These are phyloP conservation scores for Colletotrichum aenigma DNA, from an alignment of 2,329 filamentous ascomycete species.

Conservation along the genomic window DNA sequence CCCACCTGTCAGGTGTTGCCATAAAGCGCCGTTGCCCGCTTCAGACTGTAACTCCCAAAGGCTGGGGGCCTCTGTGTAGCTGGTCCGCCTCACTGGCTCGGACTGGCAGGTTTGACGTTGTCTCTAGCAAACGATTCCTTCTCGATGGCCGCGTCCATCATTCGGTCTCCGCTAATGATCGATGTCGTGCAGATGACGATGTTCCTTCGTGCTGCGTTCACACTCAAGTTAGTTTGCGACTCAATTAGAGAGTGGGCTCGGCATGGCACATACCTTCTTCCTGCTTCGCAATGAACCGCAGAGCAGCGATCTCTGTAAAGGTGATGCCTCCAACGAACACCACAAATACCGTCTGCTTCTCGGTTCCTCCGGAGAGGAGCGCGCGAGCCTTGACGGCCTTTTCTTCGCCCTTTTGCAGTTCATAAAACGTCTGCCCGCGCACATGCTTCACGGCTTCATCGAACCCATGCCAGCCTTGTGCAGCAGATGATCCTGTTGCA, in stretches of 20 bases:
- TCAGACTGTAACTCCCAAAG: neutral
- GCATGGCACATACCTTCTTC: constrained; percentile 63
- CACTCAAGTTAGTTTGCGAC: neutral
- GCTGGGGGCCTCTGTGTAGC: neutral
- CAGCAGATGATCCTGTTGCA: constrained; percentile 45
- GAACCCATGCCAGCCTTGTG: constrained; percentile 90
- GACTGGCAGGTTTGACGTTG: constrained; percentile 13
- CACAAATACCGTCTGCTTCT: constrained; percentile 88
- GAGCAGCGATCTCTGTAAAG: constrained; percentile 92
- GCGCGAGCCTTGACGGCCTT: constrained; percentile 88
- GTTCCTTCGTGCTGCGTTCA: constrained; percentile 68
- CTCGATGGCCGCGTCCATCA: constrained; percentile 87
- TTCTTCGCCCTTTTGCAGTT: constrained; percentile 89
- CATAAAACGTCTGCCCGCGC: constrained; percentile 87
- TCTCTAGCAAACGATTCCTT: constrained; percentile 64
- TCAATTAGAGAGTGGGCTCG: neutral
- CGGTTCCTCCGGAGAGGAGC: constrained; percentile 75
- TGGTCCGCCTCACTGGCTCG: constrained; percentile 17
- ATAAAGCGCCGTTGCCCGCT: neutral
- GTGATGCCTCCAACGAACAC: constrained; percentile 98
- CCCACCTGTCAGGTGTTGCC: neutral
- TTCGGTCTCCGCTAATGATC: constrained; percentile 85
- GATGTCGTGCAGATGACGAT: constrained; percentile 93
- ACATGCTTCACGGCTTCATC: constrained; percentile 91
- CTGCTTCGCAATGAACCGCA: constrained; percentile 87